Evolutionary conservation across 2,329 filamentous ascomycete species (phyloP), one percentile per base, ranked within the genome.

Genomic region (Lasiodiplodia theobromae): DNA sequence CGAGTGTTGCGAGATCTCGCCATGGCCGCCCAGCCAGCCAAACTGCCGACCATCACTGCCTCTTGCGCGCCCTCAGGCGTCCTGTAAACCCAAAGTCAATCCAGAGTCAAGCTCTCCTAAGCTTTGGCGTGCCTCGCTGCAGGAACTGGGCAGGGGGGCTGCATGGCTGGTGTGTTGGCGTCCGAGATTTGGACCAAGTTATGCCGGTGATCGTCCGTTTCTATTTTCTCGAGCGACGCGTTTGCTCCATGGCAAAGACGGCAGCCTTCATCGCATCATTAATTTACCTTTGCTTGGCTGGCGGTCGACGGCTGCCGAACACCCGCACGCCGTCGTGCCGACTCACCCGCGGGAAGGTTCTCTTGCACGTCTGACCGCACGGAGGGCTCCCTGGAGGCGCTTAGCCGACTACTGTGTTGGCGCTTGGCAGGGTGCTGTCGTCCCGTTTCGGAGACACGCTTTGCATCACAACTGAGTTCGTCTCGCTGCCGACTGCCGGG

Each of bases 391-490:
- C 57, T 28, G 28, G 28, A 60, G 18, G 14, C 23, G n/a, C 2
- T 44, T 18, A 21, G 3, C 34, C n/a, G 31, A n/a, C 21, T 40
- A 63, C 44, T 18, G 11, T 28, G n/a, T 40, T 37, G 40, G n/a
- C 25, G 38, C 40, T 31, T 34, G 58, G 40, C 58, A 37, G 14
- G 12, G 21, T 25, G 40, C 16, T 21, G 31, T 38, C 56, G 7
- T 34, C 44, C 25, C 12, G 21, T 31, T 62, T 62, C 14, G 57
- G 57, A 28, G 57, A 11, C 3, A 62, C 57, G 6, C 8, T 23
- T 49, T 62, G 38, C 57, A 62, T 62, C 57, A 49, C 57, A 6
- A 62, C 57, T 40, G 57, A 31, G 38, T 62, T 49, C 40, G 57
- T 31, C 38, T 49, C 56, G 60, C 60, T 64, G 44, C 57, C 40